Evolutionary conservation across 805 yeast species (phyloP).

Genomic region (Isabelozyma rhagii): DNA sequence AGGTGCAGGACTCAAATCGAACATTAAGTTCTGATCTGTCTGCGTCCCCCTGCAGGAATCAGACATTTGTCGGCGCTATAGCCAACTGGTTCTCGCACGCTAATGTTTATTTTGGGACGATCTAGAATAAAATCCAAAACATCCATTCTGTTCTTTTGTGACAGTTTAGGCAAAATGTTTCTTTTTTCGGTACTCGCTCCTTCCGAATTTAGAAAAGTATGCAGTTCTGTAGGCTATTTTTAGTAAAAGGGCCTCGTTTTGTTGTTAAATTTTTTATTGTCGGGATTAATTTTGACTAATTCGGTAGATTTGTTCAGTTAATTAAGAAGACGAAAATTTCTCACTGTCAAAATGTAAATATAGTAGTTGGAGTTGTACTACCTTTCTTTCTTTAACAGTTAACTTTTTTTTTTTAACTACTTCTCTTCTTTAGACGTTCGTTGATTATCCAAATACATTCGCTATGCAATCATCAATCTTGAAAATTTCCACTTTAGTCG

Average conservation of each 20-base stretch:
- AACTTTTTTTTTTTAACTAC: neutral
- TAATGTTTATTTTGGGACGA: neutral
- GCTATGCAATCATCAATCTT: constrained; percentile 10
- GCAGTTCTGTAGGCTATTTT: neutral
- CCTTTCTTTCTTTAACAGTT: neutral
- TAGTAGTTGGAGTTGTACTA: neutral
- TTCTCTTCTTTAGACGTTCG: neutral
- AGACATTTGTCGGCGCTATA: neutral
- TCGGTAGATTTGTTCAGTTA: neutral
- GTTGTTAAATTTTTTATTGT: neutral
- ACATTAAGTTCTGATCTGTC: constrained; percentile 27
- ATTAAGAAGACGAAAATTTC: neutral
- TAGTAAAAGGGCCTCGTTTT: neutral
- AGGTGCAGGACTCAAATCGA: constrained; percentile 43
- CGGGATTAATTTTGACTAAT: neutral
- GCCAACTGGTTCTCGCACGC: neutral
- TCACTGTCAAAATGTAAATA: neutral
- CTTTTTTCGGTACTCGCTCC: neutral
- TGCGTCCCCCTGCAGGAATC: neutral
- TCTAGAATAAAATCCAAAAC: neutral
- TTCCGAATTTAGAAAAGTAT: neutral
- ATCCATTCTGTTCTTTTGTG: neutral
- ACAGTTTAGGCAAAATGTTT: neutral
- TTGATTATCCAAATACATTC: constrained; percentile 2
- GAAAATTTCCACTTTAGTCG: constrained; percentile 23